phyloP scores from a whole-genome alignment of 306 rosid genomes.

The Prunus salicina region DNA sequence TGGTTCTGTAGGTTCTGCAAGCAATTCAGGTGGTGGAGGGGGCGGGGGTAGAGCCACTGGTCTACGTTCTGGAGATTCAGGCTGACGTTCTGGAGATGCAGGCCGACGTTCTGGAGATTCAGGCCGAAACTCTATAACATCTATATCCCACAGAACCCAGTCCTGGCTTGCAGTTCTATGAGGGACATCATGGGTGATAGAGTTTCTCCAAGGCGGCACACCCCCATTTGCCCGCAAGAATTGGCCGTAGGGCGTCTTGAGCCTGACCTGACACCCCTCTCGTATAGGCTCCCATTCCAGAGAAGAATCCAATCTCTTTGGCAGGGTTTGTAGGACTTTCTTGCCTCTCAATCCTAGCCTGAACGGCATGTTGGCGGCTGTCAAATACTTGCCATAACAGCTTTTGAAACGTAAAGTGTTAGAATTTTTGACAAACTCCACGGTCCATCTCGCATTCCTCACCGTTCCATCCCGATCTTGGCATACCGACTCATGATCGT shows the following conservation, averaged over 20 bases:
- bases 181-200: constrained; percentile 77
- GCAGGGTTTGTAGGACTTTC: constrained; percentile 65
- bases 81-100: not conserved
- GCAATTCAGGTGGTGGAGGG: constrained; percentile 9
- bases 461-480: constrained; percentile 68
- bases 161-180: constrained; percentile 49
- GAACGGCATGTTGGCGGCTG: constrained; percentile 78
- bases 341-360: constrained; percentile 61
- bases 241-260: constrained; percentile 67
- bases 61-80: not conserved
- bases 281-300: constrained; percentile 90
- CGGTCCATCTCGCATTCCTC: constrained; percentile 70
- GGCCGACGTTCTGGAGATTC: not conserved
- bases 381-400: constrained; percentile 67
- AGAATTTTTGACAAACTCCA: constrained; percentile 41
- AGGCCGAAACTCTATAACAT: constrained; percentile 45
- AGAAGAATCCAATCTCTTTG: constrained; percentile 62
- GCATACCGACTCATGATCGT: constrained; percentile 57
- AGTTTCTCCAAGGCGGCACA: constrained; percentile 85
- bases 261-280: constrained; percentile 63
- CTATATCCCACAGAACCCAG: constrained; percentile 91
- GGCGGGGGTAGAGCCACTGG: constrained; percentile 14
- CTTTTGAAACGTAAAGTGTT: constrained; percentile 55
- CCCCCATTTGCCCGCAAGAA: constrained; percentile 78
- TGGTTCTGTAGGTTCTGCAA: not conserved